These are phyloP conservation scores for Claviceps purpurea DNA, from an alignment of 2,329 filamentous ascomycete genomes.

Conservation along the genomic window DNA sequence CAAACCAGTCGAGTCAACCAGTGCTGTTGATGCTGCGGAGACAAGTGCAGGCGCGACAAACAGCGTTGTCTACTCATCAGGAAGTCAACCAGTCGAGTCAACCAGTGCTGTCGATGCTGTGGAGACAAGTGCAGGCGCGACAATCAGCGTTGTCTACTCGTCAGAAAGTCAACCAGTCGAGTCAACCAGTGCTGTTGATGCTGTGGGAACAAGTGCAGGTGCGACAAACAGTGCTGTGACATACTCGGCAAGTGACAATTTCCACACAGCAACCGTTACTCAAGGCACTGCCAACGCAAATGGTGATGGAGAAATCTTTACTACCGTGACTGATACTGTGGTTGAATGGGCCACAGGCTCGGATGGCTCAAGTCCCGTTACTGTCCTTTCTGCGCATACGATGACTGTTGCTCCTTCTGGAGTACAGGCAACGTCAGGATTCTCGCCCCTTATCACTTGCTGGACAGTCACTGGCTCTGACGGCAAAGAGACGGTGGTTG, in stretches of 20 bases:
- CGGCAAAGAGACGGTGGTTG: slow-evolving; percentile 18
- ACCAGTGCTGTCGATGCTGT: slow-evolving; percentile 6
- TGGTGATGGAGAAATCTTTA: slow-evolving; percentile 2
- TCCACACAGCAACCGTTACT: background rate
- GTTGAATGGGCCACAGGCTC: slow-evolving; percentile 10
- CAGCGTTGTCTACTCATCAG: slow-evolving; percentile 1
- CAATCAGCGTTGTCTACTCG: background rate
- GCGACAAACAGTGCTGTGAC: background rate
- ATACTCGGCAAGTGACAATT: background rate
- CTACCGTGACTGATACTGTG: slow-evolving; percentile 13
- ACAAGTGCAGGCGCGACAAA: slow-evolving; percentile 4
- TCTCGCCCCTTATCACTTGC: slow-evolving; percentile 8
- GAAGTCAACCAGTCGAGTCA: slow-evolving; percentile 9
- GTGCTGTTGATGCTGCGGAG: slow-evolving; percentile 6
- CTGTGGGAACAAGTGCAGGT: slow-evolving; percentile 7
- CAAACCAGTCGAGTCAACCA: slow-evolving; percentile 8
- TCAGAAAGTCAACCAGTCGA: slow-evolving; percentile 8
- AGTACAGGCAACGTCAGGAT: background rate
- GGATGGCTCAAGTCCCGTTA: slow-evolving; percentile 10
- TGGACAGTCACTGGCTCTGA: slow-evolving; percentile 10
- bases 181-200: slow-evolving; percentile 5
- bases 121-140: slow-evolving; percentile 4
- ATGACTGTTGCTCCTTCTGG: slow-evolving; percentile 8
- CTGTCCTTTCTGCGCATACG: slow-evolving; percentile 12
- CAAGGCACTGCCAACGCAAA: slow-evolving; percentile 4